phyloP scores from a whole-genome alignment of 164 flowering plant genomes.

The Berberis thunbergii region DNA sequence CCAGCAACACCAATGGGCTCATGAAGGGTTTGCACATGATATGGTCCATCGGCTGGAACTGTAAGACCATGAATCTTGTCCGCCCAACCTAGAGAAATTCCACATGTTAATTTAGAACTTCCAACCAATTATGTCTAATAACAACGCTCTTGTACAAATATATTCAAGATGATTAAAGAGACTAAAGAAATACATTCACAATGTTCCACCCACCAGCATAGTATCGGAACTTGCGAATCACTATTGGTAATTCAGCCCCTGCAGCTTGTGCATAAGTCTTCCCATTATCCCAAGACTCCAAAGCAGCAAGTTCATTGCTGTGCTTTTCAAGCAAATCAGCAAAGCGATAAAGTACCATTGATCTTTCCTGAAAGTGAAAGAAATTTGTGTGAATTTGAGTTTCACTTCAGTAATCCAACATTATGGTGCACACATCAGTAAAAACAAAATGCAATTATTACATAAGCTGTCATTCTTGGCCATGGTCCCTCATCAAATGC shows the following conservation, averaged over 20 bases:
- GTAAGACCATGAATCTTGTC: slow-evolving; percentile 84
- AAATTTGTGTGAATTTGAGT: neutral
- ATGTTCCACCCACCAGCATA: slow-evolving; percentile 34
- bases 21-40: slow-evolving; percentile 64
- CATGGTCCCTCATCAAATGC: slow-evolving; percentile 92
- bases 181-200: too few relatives aligned
- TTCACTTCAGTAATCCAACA: neutral
- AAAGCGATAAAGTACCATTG: slow-evolving; percentile 25
- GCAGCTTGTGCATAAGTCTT: slow-evolving; percentile 35
- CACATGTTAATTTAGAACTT: too few relatives aligned
- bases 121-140: too few relatives aligned
- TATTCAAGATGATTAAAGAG: too few relatives aligned
- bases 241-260: slow-evolving; percentile 26
- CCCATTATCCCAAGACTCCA: slow-evolving; percentile 51
- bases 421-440: neutral
- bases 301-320: slow-evolving; percentile 34
- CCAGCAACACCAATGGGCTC: slow-evolving; percentile 92
- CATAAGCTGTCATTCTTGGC: slow-evolving; percentile 81
- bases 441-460: slow-evolving; percentile 13
- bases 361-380: slow-evolving; percentile 35
- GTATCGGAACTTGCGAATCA: slow-evolving; percentile 27
- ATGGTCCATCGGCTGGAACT: slow-evolving; percentile 66
- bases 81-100: slow-evolving; percentile 62
- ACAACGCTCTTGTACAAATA: too few relatives aligned
- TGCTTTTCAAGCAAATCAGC: slow-evolving; percentile 48